Evolutionary conservation across 805 yeast species (phyloP).

Genomic region (Yarrowia yakushimensis): DNA sequence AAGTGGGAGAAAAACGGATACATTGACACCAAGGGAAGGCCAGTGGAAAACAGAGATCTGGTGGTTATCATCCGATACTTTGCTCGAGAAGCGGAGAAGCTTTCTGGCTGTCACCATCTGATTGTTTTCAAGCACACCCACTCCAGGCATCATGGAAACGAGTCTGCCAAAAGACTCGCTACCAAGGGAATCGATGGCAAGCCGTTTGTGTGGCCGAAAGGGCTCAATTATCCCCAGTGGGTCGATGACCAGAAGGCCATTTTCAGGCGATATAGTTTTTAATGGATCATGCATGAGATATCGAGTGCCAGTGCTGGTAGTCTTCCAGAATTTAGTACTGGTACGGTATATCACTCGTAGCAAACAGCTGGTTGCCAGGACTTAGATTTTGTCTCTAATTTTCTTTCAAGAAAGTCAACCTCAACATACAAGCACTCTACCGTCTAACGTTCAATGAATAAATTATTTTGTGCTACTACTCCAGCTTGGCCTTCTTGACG

Average conservation of each 20-base stretch:
- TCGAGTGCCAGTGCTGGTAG: no score
- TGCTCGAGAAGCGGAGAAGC: background rate
- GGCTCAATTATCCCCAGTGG: background rate
- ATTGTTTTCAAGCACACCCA: background rate
- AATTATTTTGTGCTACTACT: slow-evolving; percentile 15
- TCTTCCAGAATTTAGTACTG: no score
- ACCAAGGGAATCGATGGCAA: background rate
- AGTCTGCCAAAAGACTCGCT: background rate
- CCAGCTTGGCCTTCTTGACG: slow-evolving; percentile 1
- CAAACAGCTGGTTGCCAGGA: no score
- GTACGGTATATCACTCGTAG: no score
- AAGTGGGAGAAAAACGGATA: background rate
- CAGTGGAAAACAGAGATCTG: background rate
- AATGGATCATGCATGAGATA: no score
- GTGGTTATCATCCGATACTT: background rate
- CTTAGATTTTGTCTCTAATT: no score
- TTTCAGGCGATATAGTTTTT: background rate
- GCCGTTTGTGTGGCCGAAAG: background rate
- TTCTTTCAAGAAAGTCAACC: no score
- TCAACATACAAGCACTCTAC: no score
- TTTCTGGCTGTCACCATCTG: background rate
- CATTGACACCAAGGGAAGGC: background rate
- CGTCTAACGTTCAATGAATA: background rate
- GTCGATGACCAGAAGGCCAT: slow-evolving; percentile 1
- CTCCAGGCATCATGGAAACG: background rate